Evolutionary conservation across 345 rosid genomes (phyloP).

Genomic region (Cardiospermum halicacabum): DNA sequence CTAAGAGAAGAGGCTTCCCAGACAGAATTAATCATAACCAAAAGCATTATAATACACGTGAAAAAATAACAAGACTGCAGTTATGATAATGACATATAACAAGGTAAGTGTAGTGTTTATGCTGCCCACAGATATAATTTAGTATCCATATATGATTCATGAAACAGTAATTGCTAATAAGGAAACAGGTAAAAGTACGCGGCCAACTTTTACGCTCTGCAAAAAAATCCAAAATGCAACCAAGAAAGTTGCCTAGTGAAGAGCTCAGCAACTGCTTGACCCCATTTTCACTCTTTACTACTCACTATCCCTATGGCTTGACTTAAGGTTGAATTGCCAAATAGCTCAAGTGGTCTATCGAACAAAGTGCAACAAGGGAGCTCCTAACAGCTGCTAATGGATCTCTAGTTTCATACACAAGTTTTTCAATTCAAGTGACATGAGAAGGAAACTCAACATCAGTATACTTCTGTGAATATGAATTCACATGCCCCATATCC

Average conservation of each 20-base stretch:
- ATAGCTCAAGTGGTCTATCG: not conserved
- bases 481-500: not conserved
- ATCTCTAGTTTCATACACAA: conserved; percentile 6
- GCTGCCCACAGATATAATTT: not conserved
- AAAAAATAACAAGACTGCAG: not conserved
- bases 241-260: not conserved
- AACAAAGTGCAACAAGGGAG: not conserved
- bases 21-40: not conserved
- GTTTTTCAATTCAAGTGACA: not conserved
- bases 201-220: not conserved
- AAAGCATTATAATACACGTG: not conserved
- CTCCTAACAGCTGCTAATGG: not conserved
- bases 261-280: not conserved
- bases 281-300: not conserved
- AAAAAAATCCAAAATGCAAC: not conserved
- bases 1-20: not conserved
- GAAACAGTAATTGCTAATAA: no score
- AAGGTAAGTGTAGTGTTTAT: not conserved
- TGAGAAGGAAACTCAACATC: not conserved
- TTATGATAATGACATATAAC: not conserved
- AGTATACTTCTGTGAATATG: not conserved
- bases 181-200: not conserved
- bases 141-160: not conserved
- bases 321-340: not conserved
- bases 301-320: not conserved